phyloP scores from a whole-genome alignment of 2,329 filamentous ascomycete genomes.

The Emericellopsis cladophorae region DNA sequence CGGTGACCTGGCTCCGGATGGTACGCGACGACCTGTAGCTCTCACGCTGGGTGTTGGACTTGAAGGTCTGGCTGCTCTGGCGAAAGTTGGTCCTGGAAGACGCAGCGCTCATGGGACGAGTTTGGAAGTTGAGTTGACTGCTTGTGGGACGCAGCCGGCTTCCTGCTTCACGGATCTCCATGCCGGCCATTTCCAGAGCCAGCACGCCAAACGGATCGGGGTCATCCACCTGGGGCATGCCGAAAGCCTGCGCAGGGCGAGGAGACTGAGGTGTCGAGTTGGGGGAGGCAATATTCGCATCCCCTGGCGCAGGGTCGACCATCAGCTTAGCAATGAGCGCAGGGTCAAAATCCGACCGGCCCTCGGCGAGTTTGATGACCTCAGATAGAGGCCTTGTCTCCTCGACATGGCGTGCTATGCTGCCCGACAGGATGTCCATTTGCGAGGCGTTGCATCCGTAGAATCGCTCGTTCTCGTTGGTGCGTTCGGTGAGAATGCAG shows the following conservation, averaged over 20 bases:
- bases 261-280: constrained; percentile 20
- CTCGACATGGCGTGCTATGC: constrained; percentile 39
- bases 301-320: constrained; percentile 60
- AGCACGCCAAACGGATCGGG: constrained; percentile 87
- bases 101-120: constrained; percentile 59
- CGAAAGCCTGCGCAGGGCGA: constrained; percentile 43
- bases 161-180: constrained; percentile 86
- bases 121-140: constrained; percentile 73
- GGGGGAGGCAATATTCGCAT: constrained; percentile 45
- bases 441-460: constrained; percentile 35
- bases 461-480: constrained; percentile 48
- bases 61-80: constrained; percentile 56
- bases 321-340: constrained; percentile 51
- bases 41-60: constrained; percentile 49
- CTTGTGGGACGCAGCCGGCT: constrained; percentile 54
- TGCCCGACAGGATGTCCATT: constrained; percentile 44
- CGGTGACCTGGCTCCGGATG: constrained; percentile 58
- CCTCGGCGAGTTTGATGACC: constrained; percentile 80
- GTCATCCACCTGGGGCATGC: constrained; percentile 66
- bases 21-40: constrained; percentile 66
- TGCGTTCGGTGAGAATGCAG: constrained; percentile 42
- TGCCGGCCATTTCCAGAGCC: constrained; percentile 78
- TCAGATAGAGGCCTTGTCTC: constrained; percentile 55
- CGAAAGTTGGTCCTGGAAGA: constrained; percentile 35
- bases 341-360: constrained; percentile 62